phyloP scores from a whole-genome alignment of 2,329 filamentous ascomycete genomes.

The Aspergillus sp. region DNA sequence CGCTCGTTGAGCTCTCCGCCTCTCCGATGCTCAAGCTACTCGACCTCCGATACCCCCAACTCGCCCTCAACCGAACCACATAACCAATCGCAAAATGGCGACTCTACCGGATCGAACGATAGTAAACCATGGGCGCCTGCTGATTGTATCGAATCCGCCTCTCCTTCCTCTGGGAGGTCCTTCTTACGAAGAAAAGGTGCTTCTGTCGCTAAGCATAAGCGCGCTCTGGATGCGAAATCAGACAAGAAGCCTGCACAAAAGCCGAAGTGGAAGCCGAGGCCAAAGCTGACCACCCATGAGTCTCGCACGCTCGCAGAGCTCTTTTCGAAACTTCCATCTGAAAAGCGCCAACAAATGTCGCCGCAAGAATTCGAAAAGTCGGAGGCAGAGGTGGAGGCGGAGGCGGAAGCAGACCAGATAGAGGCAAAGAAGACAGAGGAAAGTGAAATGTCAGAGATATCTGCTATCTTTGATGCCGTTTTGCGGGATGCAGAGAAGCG shows the following conservation, averaged over 20 bases:
- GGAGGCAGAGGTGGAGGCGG: not conserved
- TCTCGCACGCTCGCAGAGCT: constrained; percentile 16
- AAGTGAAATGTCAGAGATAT: constrained; percentile 25
- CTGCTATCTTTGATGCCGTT: constrained; percentile 26
- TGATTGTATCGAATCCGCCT: not conserved
- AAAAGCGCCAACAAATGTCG: constrained; percentile 4
- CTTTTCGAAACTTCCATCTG: constrained; percentile 12
- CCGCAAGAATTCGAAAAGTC: not conserved
- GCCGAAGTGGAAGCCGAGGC: constrained; percentile 10
- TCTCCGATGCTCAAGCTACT: constrained; percentile 14
- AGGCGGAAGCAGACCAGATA: constrained; percentile 1
- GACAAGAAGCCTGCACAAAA: not conserved
- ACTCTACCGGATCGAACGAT: not conserved
- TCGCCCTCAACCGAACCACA: not conserved
- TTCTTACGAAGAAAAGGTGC: constrained; percentile 14
- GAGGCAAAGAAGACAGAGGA: not conserved
- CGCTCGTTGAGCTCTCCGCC: constrained; percentile 7
- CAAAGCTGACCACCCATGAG: constrained; percentile 18
- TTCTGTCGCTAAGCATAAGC: not conserved
- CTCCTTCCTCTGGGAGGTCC: constrained; percentile 4
- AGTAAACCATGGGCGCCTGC: not conserved
- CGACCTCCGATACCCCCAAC: constrained; percentile 14
- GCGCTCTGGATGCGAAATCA: not conserved
- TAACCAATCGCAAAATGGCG: not conserved
- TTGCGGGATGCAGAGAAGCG: constrained; percentile 18